Evolutionary conservation across 495 filamentous ascomycete genomes (phyloP), one percentile per base, ranked within the genome.

Genomic region (Haplographium delicatum): DNA sequence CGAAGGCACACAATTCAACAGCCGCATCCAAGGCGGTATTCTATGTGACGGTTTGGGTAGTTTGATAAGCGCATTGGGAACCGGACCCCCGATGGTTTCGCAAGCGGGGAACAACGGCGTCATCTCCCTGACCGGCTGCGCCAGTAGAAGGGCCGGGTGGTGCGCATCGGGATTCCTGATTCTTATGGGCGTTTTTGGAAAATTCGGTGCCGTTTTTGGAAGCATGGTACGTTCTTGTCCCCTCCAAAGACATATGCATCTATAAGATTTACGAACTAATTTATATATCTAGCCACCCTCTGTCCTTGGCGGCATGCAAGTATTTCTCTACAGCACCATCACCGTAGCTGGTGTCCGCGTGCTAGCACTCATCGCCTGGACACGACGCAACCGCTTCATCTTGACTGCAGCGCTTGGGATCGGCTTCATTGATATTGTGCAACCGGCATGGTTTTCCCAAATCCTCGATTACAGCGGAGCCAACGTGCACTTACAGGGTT

Each of bases 111-210:
- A 70, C 34, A 66, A 69, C 46, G 67, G 67, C 28, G 66, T 70
- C 13, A 70, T 70, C 41, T 55, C 59, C 22, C 50, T 70, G 10
- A 70, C 66, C 15, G 63, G 65, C 5, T 70, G 67, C 38, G 67
- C 67, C 1, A 63, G 66, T 42, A 67, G 73, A 8, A 54, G 73
- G 23, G 73, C 73, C 1, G 71, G 72, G 5, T 76, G 72, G 65
- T 69, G 66, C 31, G 71, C 71, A 7, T 62, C 65, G 5, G 62
- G 59, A 6, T 62, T 68, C 54, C 42, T 70, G 25, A 38, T 70
- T 24, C 48, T 70, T 22, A 65, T 67, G 19, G 67, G 67, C 1
- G 53, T 70, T 10, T 63, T 61, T 26, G 59, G 60, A 0, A 67
- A 68, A 39, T 70, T 70, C 38, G 67, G 67, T 13, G 66, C 67